Base-by-base conservation (phyloP, 169 alveolate species). In the Plasmodium berghei region DNA sequence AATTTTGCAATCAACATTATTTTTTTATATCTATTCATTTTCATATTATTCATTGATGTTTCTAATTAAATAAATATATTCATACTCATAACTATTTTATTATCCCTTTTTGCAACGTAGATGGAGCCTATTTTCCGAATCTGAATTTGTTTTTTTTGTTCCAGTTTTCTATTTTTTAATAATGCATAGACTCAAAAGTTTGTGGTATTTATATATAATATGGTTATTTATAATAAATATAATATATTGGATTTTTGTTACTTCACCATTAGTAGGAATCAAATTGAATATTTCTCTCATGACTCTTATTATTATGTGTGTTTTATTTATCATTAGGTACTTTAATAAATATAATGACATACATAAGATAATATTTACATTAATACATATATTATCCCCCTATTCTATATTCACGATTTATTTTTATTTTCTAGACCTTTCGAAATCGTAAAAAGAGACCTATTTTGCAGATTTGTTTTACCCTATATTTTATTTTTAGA, bases 401-500 rank as follows among this genome's bases (percentile, higher is more conserved):
- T 34, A 3, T 34, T 34, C 0, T 34, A 34, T 3, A 24, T 49
- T 54, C 52, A 10, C 62, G 5, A 5, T 73, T 58, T 61, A 20
- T 69, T 12, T 16, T 12, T 40, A 5, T 8, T n/a, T 72, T 55
- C 2, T 28, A 83, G 90, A 10, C 90, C 90, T 18, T 83, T 83
- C 54, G 90, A 83, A 61, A 69, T 69, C 12, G 85, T 83, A 14
- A 83, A 83, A 48, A 9, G 90, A 62, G 90, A 83, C 26, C 42
- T 83, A 9, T 83, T 83, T 22, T 83, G 55, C 52, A 66, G 75
- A 52, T 83, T 59, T 22, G 90, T 83, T 22, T 48, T 83, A 28
- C 90, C 90, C 9, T 83, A 83, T 62, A 69, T 83, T 59, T 42
- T 83, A 54, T 83, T 83, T 71, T 61, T 83, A 56, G 90, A 83